phyloP scores from a whole-genome alignment of 129 eudicot species.

The Lactuca sativa region DNA sequence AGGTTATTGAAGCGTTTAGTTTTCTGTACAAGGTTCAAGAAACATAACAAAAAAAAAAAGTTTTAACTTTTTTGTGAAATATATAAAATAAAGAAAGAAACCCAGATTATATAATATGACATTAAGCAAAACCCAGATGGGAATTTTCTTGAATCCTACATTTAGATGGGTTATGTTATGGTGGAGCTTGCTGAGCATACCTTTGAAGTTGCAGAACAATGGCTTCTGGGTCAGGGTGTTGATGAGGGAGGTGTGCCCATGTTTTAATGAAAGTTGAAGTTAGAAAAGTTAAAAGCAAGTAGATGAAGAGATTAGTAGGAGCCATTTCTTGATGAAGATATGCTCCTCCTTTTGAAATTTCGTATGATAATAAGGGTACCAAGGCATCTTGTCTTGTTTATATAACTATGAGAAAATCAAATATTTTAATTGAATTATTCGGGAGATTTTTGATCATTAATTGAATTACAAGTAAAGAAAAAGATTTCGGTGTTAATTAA shows the following conservation, averaged over 20 bases:
- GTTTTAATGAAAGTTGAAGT: conserved; percentile 7
- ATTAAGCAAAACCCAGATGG: conserved; percentile 25
- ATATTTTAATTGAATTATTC: conserved; percentile 13
- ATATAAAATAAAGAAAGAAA: conserved; percentile 16
- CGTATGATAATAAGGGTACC: conserved; percentile 21
- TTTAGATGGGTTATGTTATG: neutral
- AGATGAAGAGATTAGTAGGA: conserved; percentile 22
- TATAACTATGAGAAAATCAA: conserved; percentile 16
- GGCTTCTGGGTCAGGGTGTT: conserved; percentile 82
- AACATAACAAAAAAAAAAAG: conserved; percentile 5
- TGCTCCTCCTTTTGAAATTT: conserved; percentile 3
- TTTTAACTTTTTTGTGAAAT: neutral
- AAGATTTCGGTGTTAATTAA: conserved; percentile 32
- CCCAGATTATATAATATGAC: conserved; percentile 17
- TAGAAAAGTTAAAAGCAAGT: conserved; percentile 22
- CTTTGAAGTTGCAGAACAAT: conserved; percentile 74
- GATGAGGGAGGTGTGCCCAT: conserved; percentile 58
- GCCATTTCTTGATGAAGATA: conserved; percentile 17
- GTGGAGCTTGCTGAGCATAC: conserved; percentile 27
- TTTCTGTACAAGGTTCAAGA: conserved; percentile 39
- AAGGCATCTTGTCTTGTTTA: conserved; percentile 15
- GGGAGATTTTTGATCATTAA: conserved; percentile 25
- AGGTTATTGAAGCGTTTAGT: conserved; percentile 55
- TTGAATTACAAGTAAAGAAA: conserved; percentile 34
- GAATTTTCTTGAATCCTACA: conserved; percentile 6